Percentiles rank a stretch among this genome's conserved stretches.
phyloP scores from a whole-genome alignment of 2,329 filamentous ascomycete genomes.

The Amylocarpus encephaloides region DNA sequence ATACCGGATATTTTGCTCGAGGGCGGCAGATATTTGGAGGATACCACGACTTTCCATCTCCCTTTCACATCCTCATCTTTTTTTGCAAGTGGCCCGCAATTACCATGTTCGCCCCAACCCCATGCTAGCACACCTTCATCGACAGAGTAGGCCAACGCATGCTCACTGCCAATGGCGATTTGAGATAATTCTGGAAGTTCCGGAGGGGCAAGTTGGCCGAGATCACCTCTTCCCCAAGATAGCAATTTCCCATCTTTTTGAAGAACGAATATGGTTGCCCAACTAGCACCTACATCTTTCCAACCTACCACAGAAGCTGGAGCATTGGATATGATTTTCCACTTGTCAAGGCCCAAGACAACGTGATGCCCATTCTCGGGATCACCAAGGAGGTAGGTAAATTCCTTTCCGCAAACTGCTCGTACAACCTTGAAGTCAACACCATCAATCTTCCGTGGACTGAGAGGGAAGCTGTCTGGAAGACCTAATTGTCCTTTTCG shows the following conservation, averaged over 20 bases:
- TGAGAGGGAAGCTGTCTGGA: conserved; percentile 45
- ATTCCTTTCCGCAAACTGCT: conserved; percentile 77
- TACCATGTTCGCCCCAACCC: conserved; percentile 98
- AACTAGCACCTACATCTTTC: conserved; percentile 68
- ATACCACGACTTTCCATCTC: conserved; percentile 60
- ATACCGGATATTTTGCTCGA: conserved; percentile 51
- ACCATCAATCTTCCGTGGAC: conserved; percentile 54
- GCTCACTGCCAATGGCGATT: conserved; percentile 85
- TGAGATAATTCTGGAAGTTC: conserved; percentile 50
- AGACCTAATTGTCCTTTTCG: conserved; percentile 77
- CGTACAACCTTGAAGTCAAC: conserved; percentile 56
- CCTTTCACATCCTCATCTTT: conserved; percentile 59
- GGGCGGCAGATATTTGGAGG: conserved; percentile 47
- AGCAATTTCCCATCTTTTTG: conserved; percentile 51
- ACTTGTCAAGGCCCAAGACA: conserved; percentile 72
- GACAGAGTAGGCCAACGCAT: conserved; percentile 66
- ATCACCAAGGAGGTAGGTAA: conserved; percentile 65
- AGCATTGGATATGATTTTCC: conserved; percentile 53
- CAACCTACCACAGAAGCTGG: conserved; percentile 50
- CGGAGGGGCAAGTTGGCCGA: conserved; percentile 68
- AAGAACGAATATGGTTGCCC: conserved; percentile 75
- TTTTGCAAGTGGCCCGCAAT: conserved; percentile 68
- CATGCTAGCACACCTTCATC: conserved; percentile 68
- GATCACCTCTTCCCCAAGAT: conserved; percentile 80
- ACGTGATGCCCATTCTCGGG: conserved; percentile 50